phyloP scores from a whole-genome alignment of 2,329 filamentous ascomycete species.

The Boeremia exigua region DNA sequence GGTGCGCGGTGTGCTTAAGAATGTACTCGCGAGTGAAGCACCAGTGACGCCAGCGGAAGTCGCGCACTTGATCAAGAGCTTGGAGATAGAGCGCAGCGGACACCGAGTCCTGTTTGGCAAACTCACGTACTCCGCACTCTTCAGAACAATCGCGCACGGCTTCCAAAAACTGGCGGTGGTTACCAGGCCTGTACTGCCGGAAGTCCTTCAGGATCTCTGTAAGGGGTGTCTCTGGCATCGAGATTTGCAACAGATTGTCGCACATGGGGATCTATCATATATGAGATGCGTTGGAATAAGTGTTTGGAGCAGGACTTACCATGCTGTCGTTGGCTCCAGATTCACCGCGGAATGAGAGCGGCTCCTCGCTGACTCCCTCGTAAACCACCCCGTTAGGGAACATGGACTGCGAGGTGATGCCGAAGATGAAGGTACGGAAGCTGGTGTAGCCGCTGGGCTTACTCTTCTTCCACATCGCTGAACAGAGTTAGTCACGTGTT shows the following conservation, averaged over 20 bases:
- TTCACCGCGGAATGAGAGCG: slow-evolving; percentile 86
- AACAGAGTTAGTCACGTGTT: slow-evolving; percentile 8
- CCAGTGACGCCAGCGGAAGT: slow-evolving; percentile 86
- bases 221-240: slow-evolving; percentile 87
- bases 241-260: slow-evolving; percentile 84
- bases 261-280: slow-evolving; percentile 72
- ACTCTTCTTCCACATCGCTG: slow-evolving; percentile 87
- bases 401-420: slow-evolving; percentile 92
- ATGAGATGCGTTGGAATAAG: neutral
- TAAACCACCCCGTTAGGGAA: slow-evolving; percentile 92
- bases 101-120: slow-evolving; percentile 68
- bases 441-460: slow-evolving; percentile 83
- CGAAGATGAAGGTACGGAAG: slow-evolving; percentile 94
- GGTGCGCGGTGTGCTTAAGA: slow-evolving; percentile 76
- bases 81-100: slow-evolving; percentile 55
- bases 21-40: slow-evolving; percentile 87
- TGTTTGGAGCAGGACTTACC: slow-evolving; percentile 48
- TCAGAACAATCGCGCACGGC: slow-evolving; percentile 66
- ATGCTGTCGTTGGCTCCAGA: slow-evolving; percentile 95
- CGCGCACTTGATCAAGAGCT: slow-evolving; percentile 74
- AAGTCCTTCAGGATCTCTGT: slow-evolving; percentile 90
- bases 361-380: slow-evolving; percentile 78
- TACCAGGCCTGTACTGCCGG: slow-evolving; percentile 84
- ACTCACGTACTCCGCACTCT: slow-evolving; percentile 63
- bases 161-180: slow-evolving; percentile 84